phyloP scores from a whole-genome alignment of 2,329 filamentous ascomycete species.

The Lecanicillium sp. region DNA sequence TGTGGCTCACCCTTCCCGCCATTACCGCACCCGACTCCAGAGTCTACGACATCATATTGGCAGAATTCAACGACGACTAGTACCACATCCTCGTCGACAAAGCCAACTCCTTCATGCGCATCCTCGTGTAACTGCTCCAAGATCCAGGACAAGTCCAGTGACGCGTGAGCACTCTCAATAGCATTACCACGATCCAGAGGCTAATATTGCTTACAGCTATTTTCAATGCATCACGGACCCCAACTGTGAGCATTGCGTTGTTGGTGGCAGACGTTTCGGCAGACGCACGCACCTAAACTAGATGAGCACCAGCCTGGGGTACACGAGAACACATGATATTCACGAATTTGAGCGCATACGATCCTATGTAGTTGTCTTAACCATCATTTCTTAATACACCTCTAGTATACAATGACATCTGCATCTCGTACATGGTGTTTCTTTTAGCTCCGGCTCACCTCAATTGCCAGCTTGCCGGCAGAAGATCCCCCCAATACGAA shows the following conservation, averaged over 20 bases:
- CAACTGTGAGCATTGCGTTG: constrained; percentile 20
- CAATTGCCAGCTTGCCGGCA: not conserved
- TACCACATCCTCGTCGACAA: not conserved
- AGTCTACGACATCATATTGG: constrained; percentile 17
- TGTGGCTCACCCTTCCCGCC: constrained; percentile 9
- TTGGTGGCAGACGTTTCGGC: not conserved
- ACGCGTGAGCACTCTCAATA: constrained; percentile 16
- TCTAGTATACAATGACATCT: constrained; percentile 13
- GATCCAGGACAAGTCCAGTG: constrained; percentile 22
- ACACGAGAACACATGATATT: no score
- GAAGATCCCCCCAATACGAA: not conserved
- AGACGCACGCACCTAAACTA: not conserved
- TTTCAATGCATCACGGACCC: constrained; percentile 25
- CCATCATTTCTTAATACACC: constrained; percentile 9
- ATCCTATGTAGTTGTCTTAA: constrained; percentile 3
- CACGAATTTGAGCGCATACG: not conserved
- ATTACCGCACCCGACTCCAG: not conserved
- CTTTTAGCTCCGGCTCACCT: constrained; percentile 1
- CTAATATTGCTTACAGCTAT: constrained; percentile 17
- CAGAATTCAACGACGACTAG: constrained; percentile 1
- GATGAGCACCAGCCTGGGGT: not conserved
- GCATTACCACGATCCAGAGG: not conserved
- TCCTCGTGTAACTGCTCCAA: constrained; percentile 23
- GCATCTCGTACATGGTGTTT: constrained; percentile 9
- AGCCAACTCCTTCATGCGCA: constrained; percentile 15